Evolutionary conservation across 805 yeast species (phyloP), one percentile per base, ranked within the genome.

Genomic region (Pichia exigua): DNA sequence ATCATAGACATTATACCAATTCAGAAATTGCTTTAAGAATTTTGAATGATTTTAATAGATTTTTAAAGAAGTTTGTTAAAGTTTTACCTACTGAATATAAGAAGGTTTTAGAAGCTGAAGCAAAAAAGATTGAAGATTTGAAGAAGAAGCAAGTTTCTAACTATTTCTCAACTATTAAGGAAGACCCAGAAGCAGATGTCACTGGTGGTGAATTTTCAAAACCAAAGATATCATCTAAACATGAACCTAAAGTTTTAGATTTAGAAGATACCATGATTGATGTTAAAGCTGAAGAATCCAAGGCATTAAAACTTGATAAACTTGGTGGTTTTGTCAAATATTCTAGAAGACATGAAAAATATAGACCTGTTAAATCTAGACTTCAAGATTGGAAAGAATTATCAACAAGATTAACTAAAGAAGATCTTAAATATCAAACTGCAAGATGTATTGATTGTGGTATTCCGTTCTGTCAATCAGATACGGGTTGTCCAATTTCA

Each of bases 391-490:
- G 98, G 98, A 80, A 85, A 58, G 98, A 92, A 72, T 77, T 92
- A 67, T 82, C 95, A 13, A 72, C 81, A 15, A 81, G 96, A 51
- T 75, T 92, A 61, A 75, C 89, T 52, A 86, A 87, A 70, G 90
- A 86, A 48, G 98, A 94, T 59, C 83, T 92, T 64, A 80, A 83
- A 67, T 80, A 78, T 67, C 97, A 92, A 74, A 87, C 98, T 53
- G 97, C 98, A 17, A 82, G 99, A 71, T 92, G 99, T 78, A 92
- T 94, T 96, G 98, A 92, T 72, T 92, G 99, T 77, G 99, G 99
- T 76, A 95, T 94, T 61, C 99, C 99, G 53, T 92, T 92, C 81
- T 92, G 99, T 77, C 95, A 92, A 65, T 85, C 96, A 46, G 98
- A 92, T 69, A 87, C 96, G 44, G 99, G 99, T 54, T 92, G 99